Base-by-base conservation (phyloP, 2,329 filamentous ascomycete species). In the Calonectria pseudoreteaudii region DNA sequence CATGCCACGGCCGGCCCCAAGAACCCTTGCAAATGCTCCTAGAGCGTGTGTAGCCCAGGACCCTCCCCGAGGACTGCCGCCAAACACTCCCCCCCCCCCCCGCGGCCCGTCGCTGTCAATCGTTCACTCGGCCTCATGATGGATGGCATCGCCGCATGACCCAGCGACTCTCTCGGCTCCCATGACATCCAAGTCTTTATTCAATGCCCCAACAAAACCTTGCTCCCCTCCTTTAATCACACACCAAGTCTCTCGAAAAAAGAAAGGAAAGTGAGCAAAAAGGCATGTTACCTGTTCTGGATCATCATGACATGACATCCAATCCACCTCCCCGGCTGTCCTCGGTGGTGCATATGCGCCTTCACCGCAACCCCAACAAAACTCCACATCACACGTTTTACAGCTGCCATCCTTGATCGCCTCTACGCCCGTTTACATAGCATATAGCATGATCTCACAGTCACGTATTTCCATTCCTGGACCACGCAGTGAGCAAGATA, bases 291-390 rank as follows among this genome's bases (percentile, higher is more conserved):
- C 58, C 58, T 53, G 38, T 68, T 30, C 64, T 36, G 53, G 64
- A 30, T 67, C 47, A 68, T 68, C 66, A 36, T 52, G 18, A 28
- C 66, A 65, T 66, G 30, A n/a, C 50, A 44, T 49, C 66, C 71
- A 70, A 60, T 62, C 62, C 66, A 30, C 30, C 34, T 28, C 50
- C 38, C 50, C 66, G 58, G 38, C 64, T 41, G 47, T 70, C 49
- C 70, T 73, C 68, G 73, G 76, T 47, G 20, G 72, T 74, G 69
- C 73, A 74, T 73, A 72, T 72, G 70, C 64, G 71, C 53, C 66
- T 66, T 74, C 75, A 79, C 78, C 78, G 78, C 76, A 79, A 79
- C 71, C 74, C 66, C 76, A 77, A 73, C 67, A 77, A 66, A 66
- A 78, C 69, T 31, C 50, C 56, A 38, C 68, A 77, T 72, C 68